A percentile compares a stretch with the other conserved stretches of the same genome.
These are phyloP conservation scores for Lasiosphaeria ovina DNA, from an alignment of 495 filamentous ascomycete species.

Conservation along the genomic window DNA sequence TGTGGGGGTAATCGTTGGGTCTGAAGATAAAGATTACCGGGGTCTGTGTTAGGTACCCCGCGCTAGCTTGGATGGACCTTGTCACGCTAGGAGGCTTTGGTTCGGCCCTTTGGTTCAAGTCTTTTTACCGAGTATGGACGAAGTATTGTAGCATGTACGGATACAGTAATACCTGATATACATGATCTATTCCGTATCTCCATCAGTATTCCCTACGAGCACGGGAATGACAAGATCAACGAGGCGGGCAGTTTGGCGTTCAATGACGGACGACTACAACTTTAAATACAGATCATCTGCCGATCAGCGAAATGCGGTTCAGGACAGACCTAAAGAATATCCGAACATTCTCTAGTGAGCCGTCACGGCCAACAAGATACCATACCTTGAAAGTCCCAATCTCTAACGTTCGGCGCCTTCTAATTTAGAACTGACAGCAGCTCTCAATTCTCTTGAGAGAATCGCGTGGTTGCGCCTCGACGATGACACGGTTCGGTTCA, in stretches of 20 bases:
- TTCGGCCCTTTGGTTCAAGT: background rate
- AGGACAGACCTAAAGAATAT: slow-evolving; percentile 77
- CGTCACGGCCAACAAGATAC: background rate
- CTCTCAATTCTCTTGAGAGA: slow-evolving; percentile 82
- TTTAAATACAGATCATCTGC: background rate
- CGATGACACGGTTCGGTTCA: slow-evolving; percentile 83
- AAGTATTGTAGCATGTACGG: too few species aligned
- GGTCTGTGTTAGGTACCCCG: background rate
- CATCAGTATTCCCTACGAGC: too few species aligned
- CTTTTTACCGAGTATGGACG: background rate
- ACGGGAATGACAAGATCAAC: too few species aligned
- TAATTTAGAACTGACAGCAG: slow-evolving; percentile 72
- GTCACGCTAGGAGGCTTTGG: background rate
- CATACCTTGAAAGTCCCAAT: background rate
- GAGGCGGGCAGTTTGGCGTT: too few species aligned
- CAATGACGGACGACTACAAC: too few species aligned
- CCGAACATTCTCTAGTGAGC: slow-evolving; percentile 75
- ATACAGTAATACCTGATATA: too few species aligned
- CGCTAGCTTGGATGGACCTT: background rate
- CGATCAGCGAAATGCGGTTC: slow-evolving; percentile 64
- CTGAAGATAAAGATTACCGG: too few species aligned
- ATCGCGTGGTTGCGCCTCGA: slow-evolving; percentile 92
- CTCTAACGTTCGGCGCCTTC: background rate
- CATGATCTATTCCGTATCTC: too few species aligned
- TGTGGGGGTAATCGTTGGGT: too few species aligned